A percentile compares a stretch with the other conserved stretches of the same genome.
These are phyloP conservation scores for Mycena olivaceomarginata DNA, from an alignment of 768 basidiomycete genomes.

Conservation along the genomic window DNA sequence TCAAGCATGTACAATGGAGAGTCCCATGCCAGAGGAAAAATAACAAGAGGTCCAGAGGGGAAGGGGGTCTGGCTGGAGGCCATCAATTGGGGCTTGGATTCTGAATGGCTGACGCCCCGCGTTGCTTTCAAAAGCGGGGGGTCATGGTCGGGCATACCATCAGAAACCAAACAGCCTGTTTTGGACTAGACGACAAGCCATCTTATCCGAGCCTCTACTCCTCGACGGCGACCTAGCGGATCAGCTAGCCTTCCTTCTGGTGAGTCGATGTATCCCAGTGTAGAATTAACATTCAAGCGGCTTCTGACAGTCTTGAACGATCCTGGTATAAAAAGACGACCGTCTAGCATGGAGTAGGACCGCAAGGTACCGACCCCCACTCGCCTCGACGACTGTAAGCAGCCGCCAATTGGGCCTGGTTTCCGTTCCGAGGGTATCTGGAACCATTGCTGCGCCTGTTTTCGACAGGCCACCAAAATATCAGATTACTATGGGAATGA, in stretches of 20 bases:
- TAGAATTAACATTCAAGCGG: neutral
- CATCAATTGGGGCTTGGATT: too few species aligned
- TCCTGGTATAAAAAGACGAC: neutral
- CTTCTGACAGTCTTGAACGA: neutral
- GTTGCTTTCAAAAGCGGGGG: too few species aligned
- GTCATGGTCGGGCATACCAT: neutral
- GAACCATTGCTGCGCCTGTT: neutral
- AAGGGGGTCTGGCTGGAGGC: too few species aligned
- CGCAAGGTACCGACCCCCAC: neutral
- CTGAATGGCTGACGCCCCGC: too few species aligned
- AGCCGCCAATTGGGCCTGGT: neutral
- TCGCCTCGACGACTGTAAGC: neutral
- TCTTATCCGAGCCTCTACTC: neutral
- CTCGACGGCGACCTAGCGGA: neutral
- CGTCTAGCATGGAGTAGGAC: neutral
- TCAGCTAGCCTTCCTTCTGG: neutral
- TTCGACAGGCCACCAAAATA: slow-evolving; percentile 6
- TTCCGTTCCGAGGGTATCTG: neutral
- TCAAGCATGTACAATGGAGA: too few species aligned
- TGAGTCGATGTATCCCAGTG: neutral
- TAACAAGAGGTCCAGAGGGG: too few species aligned
- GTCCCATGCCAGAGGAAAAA: too few species aligned
- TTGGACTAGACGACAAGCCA: neutral
- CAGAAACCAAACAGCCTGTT: neutral
- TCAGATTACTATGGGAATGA: slow-evolving; percentile 38